Evolutionary conservation across 257 asterid genomes (phyloP).

Genomic region (Scutellaria galericulata): DNA sequence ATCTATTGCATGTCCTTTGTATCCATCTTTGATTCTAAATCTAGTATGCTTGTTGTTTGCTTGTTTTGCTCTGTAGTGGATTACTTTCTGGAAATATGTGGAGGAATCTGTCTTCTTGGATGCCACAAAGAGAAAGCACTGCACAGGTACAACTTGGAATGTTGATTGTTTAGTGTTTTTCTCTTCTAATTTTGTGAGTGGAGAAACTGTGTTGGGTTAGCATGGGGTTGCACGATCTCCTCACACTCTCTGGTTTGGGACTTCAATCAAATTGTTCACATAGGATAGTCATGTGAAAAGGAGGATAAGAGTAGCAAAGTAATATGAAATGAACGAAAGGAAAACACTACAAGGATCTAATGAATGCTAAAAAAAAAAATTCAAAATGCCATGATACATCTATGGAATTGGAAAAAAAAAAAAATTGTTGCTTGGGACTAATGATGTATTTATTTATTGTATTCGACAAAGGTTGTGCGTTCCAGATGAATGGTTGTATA

Average conservation of each 20-base stretch:
- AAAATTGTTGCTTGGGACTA: background rate
- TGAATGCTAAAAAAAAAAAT: background rate
- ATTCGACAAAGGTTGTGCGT: background rate
- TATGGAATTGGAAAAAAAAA: too few relatives aligned
- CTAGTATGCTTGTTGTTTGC: slow-evolving; percentile 28
- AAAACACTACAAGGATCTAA: too few relatives aligned
- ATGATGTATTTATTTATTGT: background rate
- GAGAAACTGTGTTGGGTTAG: slow-evolving; percentile 2
- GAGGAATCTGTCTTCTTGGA: slow-evolving; percentile 77
- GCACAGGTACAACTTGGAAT: slow-evolving; percentile 54
- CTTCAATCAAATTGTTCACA: slow-evolving; percentile 24
- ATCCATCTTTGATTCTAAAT: slow-evolving; percentile 18
- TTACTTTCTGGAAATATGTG: slow-evolving; percentile 69
- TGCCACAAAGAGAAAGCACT: slow-evolving; percentile 75
- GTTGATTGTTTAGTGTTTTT: background rate
- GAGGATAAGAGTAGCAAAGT: slow-evolving; percentile 19
- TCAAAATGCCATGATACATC: slow-evolving; percentile 4
- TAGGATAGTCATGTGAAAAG: slow-evolving; percentile 10
- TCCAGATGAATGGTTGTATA: background rate
- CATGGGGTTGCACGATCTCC: slow-evolving; percentile 27
- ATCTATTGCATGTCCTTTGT: background rate
- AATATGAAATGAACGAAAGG: background rate
- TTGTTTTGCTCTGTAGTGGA: slow-evolving; percentile 47
- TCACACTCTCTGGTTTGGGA: background rate
- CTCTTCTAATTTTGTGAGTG: background rate